Base-by-base conservation (phyloP, 768 basidiomycete species). In the Lyophyllum decastes region DNA sequence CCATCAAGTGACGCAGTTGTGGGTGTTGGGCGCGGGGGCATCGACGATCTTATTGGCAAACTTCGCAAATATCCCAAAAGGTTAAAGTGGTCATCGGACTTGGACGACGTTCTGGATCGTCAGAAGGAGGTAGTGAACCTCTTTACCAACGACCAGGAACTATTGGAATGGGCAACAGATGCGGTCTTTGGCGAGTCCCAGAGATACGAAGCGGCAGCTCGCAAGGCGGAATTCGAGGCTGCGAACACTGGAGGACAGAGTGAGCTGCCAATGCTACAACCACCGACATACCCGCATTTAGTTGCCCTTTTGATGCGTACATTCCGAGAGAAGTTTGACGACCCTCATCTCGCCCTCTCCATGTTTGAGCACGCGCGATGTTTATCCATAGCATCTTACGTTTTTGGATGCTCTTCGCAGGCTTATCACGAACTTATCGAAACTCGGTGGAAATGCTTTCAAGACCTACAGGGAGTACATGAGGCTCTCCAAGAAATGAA, bases 371-470 rank as follows among this genome's bases (percentile, higher is more conserved):
- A 94, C 69, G 90, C 93, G 0, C 83, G 87, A 40, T 81, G 81
- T 40, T 81, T 87, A 3, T 92, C 90, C 1, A 82, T 89, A 49
- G 79, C 87, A 4, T 93, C 90, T 4, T 98, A 92, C 70, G 88
- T 95, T 27, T 88, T 88, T 64, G 95, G 95, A 2, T 98, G 95
- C 72, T 89, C 92, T 10, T 90, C 94, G 0, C 80, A 80, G 10
- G 90, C 88, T 0, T 97, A 96, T 72, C 94, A 95, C 70, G 93
- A 96, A 68, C 79, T 95, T 19, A 83, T 98, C 25, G 78, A 84
- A 65, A 93, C 90, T n/a, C 84, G 85, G 19, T 98, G 95, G 95
- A 72, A 76, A 8, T 84, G 80, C 54, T 92, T 95, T 76, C 83
- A 83, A n/a, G 93, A 96, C 73, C 73, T 95, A 34, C 79, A 82